These are phyloP conservation scores for Turnera subulata DNA, from an alignment of 345 rosid genomes.

Conservation along the genomic window DNA sequence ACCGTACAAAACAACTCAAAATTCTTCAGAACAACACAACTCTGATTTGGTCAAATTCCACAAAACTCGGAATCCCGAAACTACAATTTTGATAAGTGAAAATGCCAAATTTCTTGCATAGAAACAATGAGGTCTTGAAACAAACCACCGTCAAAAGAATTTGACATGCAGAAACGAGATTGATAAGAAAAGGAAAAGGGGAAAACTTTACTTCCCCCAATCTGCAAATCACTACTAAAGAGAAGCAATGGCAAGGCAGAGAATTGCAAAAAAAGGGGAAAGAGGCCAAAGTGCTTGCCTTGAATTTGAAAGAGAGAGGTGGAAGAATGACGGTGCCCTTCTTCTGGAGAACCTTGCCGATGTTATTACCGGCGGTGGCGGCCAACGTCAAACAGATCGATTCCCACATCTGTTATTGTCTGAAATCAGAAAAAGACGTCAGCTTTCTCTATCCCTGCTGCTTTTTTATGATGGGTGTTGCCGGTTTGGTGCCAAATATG, in stretches of 20 bases:
- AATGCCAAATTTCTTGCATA: neutral
- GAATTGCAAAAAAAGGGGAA: neutral
- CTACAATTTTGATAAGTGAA: neutral
- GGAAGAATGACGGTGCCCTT: slow-evolving; percentile 94
- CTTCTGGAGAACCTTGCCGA: slow-evolving; percentile 94
- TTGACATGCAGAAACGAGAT: neutral
- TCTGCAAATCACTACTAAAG: neutral
- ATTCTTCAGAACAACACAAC: slow-evolving; percentile 2
- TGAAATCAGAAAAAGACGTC: slow-evolving; percentile 5
- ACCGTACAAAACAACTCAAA: neutral
- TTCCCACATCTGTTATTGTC: slow-evolving; percentile 63
- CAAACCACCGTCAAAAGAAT: neutral
- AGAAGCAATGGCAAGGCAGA: neutral
- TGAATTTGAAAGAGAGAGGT: slow-evolving; percentile 95
- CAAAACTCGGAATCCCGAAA: neutral
- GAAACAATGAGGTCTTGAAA: neutral
- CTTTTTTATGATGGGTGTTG: too few relatives aligned
- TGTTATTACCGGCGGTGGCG: slow-evolving; percentile 96
- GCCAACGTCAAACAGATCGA: slow-evolving; percentile 78
- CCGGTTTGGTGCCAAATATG: too few relatives aligned
- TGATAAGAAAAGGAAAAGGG: neutral
- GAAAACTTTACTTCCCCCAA: neutral
- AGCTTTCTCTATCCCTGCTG: neutral
- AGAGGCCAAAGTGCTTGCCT: slow-evolving; percentile 35
- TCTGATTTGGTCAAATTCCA: slow-evolving; percentile 4